These are phyloP conservation scores for Aspergillus aculeatinus DNA, from an alignment of 2,329 filamentous ascomycete species.

Conservation along the genomic window DNA sequence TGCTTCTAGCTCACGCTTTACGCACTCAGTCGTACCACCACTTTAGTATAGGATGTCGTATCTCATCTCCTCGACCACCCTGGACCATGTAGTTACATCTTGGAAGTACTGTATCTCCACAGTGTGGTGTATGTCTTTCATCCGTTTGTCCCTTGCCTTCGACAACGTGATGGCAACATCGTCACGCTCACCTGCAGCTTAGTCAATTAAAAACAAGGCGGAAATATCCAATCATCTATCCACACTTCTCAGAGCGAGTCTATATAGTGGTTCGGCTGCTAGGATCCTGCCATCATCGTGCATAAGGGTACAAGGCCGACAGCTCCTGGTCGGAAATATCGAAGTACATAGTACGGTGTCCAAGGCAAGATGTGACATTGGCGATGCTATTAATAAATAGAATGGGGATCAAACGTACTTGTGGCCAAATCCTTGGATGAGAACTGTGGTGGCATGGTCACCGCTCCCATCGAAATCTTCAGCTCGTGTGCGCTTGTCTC, in stretches of 20 bases:
- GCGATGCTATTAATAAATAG: background rate
- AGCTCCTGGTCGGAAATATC: background rate
- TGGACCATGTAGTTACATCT: too few species aligned
- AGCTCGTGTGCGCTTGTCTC: background rate
- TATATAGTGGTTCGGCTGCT: background rate
- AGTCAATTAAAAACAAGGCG: too few species aligned
- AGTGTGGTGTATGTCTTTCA: background rate
- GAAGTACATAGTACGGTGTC: background rate
- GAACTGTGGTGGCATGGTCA: background rate
- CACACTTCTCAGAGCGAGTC: background rate
- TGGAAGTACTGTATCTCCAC: too few species aligned
- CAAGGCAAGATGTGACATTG: background rate
- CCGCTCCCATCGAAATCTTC: background rate
- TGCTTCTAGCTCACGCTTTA: background rate
- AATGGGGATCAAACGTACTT: background rate
- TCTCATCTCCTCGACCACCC: too few species aligned
- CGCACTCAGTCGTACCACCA: too few species aligned
- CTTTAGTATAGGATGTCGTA: too few species aligned
- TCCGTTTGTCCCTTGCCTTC: background rate
- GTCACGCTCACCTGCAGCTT: background rate
- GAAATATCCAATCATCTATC: background rate
- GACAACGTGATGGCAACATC: background rate
- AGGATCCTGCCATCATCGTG: background rate
- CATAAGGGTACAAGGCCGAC: background rate
- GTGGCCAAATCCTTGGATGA: background rate